Evolutionary conservation across 2,329 filamentous ascomycete species (phyloP).

Genomic region (Sporothrix inflata): DNA sequence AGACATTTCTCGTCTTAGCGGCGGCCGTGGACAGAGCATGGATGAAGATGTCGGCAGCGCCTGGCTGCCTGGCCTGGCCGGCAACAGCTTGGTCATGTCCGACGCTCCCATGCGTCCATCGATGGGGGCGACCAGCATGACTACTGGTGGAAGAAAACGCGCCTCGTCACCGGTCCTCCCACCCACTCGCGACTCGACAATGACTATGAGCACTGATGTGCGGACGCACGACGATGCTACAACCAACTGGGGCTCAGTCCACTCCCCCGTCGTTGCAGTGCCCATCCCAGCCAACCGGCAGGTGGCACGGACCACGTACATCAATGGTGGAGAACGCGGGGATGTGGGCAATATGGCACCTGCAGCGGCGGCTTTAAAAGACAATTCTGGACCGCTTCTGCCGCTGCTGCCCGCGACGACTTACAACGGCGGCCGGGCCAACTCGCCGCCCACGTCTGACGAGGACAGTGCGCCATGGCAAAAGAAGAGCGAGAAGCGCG

Average conservation of each 20-base stretch:
- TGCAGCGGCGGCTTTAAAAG: not conserved
- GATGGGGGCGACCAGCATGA: constrained; percentile 29
- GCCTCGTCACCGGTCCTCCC: constrained; percentile 57
- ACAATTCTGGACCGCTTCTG: constrained; percentile 2
- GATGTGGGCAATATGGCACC: not conserved
- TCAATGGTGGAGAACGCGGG: constrained; percentile 37
- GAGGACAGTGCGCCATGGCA: constrained; percentile 3
- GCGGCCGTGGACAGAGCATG: constrained; percentile 34
- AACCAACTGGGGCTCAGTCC: constrained; percentile 55
- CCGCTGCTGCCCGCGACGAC: constrained; percentile 24
- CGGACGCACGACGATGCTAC: constrained; percentile 47
- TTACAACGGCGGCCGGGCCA: constrained; percentile 16
- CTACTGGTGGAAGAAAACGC: constrained; percentile 43
- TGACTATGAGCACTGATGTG: constrained; percentile 43
- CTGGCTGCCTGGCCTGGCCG: constrained; percentile 46
- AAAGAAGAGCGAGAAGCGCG: constrained; percentile 32
- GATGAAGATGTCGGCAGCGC: constrained; percentile 44
- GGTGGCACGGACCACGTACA: constrained; percentile 48
- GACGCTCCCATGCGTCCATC: constrained; percentile 27
- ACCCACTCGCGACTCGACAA: constrained; percentile 41
- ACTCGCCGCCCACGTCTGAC: constrained; percentile 14
- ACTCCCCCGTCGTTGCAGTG: constrained; percentile 52
- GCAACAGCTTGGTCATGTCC: constrained; percentile 28
- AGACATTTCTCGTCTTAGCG: not conserved
- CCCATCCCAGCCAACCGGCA: constrained; percentile 49